Evolutionary conservation across 2,329 filamentous ascomycete species (phyloP).

Genomic region (Aspergillus sp.): DNA sequence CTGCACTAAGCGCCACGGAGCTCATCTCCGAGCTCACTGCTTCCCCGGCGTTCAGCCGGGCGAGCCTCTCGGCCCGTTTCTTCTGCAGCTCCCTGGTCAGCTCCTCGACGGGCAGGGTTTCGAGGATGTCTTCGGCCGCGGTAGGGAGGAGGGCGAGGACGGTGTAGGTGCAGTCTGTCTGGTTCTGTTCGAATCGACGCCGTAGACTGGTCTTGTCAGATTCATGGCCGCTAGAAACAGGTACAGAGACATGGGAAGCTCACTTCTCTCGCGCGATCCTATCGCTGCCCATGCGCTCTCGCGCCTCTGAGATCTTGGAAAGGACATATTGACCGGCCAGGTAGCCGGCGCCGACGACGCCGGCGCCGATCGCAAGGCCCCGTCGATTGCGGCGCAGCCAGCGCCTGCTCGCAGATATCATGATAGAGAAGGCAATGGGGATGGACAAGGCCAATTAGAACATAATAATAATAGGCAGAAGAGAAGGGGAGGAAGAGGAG

Average conservation of each 20-base stretch:
- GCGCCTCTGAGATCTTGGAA: constrained; percentile 81
- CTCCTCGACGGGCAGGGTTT: constrained; percentile 80
- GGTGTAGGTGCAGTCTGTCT: constrained; percentile 97
- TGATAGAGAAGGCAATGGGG: constrained; percentile 18
- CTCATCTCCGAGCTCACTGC: constrained; percentile 44
- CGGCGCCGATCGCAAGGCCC: constrained; percentile 76
- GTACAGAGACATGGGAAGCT: constrained; percentile 17
- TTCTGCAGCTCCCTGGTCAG: constrained; percentile 90
- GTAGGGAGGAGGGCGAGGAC: constrained; percentile 92
- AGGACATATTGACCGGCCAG: constrained; percentile 87
- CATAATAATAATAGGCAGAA: not conserved
- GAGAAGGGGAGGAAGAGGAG: constrained; percentile 1
- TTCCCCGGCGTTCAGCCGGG: constrained; percentile 48
- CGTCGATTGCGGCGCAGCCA: constrained; percentile 91
- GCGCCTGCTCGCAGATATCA: constrained; percentile 67
- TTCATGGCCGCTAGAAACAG: too few relatives aligned
- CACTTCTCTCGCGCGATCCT: constrained; percentile 96
- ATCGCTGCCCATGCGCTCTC: constrained; percentile 93
- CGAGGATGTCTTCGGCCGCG: constrained; percentile 78
- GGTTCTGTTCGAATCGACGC: constrained; percentile 95
- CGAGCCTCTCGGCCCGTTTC: constrained; percentile 69
- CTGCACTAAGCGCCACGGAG: constrained; percentile 56
- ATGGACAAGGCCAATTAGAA: not conserved
- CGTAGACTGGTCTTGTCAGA: constrained; percentile 62
- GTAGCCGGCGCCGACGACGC: constrained; percentile 82